Evolutionary conservation across 768 basidiomycete species (phyloP).

Genomic region (Boletus rex-veris): DNA sequence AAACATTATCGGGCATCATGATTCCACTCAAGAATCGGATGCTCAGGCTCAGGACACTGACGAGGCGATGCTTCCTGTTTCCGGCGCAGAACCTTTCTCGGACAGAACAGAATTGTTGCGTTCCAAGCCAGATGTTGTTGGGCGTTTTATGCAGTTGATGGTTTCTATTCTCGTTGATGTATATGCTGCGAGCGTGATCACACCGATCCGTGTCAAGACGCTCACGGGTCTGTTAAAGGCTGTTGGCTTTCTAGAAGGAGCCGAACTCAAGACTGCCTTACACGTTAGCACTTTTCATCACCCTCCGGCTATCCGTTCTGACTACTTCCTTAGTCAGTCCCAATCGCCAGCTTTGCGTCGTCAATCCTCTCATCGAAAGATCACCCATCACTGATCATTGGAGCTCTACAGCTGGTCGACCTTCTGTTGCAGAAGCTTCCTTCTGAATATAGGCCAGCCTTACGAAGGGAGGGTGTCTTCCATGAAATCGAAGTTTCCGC

Average conservation of each 20-base stretch:
- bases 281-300: conserved; percentile 49
- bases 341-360: conserved; percentile 92
- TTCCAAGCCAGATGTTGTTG: conserved; percentile 70
- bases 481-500: conserved; percentile 87
- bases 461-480: conserved; percentile 93
- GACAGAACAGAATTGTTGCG: conserved; percentile 76
- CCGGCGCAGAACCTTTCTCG: conserved; percentile 32
- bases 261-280: conserved; percentile 72
- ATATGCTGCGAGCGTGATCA: conserved; percentile 96
- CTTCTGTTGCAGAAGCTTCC: conserved; percentile 83
- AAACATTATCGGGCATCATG: conserved; percentile 12
- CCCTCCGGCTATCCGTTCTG: neutral
- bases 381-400: conserved; percentile 80
- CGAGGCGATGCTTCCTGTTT: conserved; percentile 32
- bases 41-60: conserved; percentile 43
- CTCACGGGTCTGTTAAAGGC: conserved; percentile 87
- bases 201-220: conserved; percentile 84
- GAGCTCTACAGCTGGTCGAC: conserved; percentile 91
- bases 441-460: conserved; percentile 78
- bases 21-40: conserved; percentile 32
- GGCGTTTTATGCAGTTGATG: conserved; percentile 81
- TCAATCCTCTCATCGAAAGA: conserved; percentile 92
- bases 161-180: conserved; percentile 96
- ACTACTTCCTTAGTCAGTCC: conserved; percentile 64
- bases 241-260: conserved; percentile 79